Percentiles rank a stretch among this genome's conserved stretches.
phyloP scores from a whole-genome alignment of 73 alveolate species.

The Symbiodinium pilosum region DNA sequence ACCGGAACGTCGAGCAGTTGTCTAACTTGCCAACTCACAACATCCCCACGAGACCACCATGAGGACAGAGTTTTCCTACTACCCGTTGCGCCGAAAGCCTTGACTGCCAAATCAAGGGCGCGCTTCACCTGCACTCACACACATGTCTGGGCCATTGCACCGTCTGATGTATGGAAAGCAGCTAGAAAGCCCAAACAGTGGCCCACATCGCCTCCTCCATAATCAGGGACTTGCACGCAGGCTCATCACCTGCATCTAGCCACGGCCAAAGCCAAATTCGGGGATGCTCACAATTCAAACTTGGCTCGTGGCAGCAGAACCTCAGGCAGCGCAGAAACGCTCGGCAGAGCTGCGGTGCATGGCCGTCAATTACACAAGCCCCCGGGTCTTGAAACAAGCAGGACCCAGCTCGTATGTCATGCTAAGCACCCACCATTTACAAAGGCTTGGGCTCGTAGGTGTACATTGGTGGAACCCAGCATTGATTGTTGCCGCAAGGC shows the following conservation, averaged over 20 bases:
- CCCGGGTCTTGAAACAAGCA: neutral
- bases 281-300: neutral
- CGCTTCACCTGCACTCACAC: neutral
- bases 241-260: conserved; percentile 13
- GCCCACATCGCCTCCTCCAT: conserved; percentile 60
- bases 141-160: no score
- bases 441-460: conserved; percentile 47
- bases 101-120: conserved; percentile 15
- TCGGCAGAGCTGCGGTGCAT: no score
- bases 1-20: no score
- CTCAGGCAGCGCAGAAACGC: no score
- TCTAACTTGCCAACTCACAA: no score
- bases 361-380: no score
- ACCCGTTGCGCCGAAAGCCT: neutral
- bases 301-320: neutral
- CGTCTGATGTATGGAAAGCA: neutral
- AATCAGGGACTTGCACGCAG: neutral
- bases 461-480: conserved; percentile 60
- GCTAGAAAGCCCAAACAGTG: no score
- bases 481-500: conserved; percentile 13
- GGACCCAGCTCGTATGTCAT: no score
- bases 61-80: no score
- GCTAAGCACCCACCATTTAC: no score
- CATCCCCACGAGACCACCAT: no score
- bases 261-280: no score